These are phyloP conservation scores for Dictyostelium citrinum DNA, from an alignment of 78 protist genomes.

Conservation along the genomic window DNA sequence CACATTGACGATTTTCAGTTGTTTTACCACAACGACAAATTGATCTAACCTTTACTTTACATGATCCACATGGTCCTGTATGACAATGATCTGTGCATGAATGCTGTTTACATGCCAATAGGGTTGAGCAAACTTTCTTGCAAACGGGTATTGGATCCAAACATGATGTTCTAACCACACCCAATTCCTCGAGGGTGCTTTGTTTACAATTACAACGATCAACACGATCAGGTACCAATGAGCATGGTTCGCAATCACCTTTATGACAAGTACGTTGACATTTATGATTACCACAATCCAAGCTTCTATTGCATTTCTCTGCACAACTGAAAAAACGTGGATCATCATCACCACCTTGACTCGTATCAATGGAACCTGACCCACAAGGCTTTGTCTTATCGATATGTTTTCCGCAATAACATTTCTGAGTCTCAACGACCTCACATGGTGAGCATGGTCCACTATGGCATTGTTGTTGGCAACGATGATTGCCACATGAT, in stretches of 20 bases:
- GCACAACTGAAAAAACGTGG: slow-evolving; percentile 19
- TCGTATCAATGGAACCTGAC: background rate
- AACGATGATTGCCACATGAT: slow-evolving; percentile 72
- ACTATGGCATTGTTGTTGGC: slow-evolving; percentile 62
- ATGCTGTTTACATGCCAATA: slow-evolving; percentile 69
- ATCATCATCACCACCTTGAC: slow-evolving; percentile 22
- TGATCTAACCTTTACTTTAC: slow-evolving; percentile 29
- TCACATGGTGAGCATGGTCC: slow-evolving; percentile 74
- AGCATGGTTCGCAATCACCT: slow-evolving; percentile 77
- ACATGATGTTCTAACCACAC: slow-evolving; percentile 22
- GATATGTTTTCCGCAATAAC: slow-evolving; percentile 68
- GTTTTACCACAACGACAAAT: slow-evolving; percentile 71
- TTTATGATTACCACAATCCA: slow-evolving; percentile 53
- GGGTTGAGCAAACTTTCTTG: slow-evolving; percentile 19
- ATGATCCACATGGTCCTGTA: slow-evolving; percentile 66
- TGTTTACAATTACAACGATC: slow-evolving; percentile 29
- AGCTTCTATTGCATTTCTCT: slow-evolving; percentile 4
- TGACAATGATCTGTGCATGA: slow-evolving; percentile 71
- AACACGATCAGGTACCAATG: slow-evolving; percentile 7
- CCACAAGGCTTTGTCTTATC: slow-evolving; percentile 39
- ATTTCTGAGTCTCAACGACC: slow-evolving; percentile 50
- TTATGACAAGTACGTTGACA: slow-evolving; percentile 56
- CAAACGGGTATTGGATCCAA: slow-evolving; percentile 76
- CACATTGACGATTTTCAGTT: slow-evolving; percentile 64
- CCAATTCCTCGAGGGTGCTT: background rate